Percentiles rank a stretch among this genome's conserved stretches.
phyloP scores from a whole-genome alignment of 2,329 filamentous ascomycete species.

The Phyllosticta citribraziliensis region DNA sequence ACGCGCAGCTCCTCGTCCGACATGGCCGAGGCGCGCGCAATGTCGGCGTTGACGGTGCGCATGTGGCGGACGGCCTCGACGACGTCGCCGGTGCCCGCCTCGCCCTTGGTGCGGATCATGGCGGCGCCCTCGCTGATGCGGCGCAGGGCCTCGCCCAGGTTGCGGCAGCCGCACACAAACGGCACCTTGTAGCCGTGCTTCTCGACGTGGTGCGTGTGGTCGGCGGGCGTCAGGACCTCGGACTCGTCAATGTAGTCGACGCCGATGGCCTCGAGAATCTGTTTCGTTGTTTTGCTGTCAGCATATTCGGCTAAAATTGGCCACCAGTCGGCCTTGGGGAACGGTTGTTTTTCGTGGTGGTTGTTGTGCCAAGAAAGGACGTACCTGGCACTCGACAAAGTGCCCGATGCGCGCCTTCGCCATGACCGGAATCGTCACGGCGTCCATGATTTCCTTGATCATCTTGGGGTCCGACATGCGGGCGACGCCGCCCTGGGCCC shows the following conservation, averaged over 20 bases:
- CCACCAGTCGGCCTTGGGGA: too few species aligned
- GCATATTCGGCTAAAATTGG: too few species aligned
- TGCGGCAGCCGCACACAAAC: conserved; percentile 93
- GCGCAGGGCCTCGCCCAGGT: conserved; percentile 85
- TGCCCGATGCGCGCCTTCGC: conserved; percentile 97
- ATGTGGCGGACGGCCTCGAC: conserved; percentile 96
- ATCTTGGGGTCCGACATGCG: conserved; percentile 93
- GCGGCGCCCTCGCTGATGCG: conserved; percentile 88
- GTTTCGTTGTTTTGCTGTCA: neutral
- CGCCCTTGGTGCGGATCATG: conserved; percentile 98
- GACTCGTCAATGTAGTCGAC: conserved; percentile 98
- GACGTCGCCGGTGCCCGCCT: conserved; percentile 93
- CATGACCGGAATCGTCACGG: conserved; percentile 98
- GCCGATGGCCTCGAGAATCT: conserved; percentile 89
- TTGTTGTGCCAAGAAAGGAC: conserved; percentile 6
- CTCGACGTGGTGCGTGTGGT: conserved; percentile 82
- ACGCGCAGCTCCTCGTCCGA: conserved; percentile 64
- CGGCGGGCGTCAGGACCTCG: conserved; percentile 93
- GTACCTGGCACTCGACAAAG: conserved; percentile 86
- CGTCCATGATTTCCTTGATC: conserved; percentile 90
- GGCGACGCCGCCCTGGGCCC: conserved; percentile 81
- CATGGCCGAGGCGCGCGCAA: conserved; percentile 58
- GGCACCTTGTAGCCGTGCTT: conserved; percentile 75
- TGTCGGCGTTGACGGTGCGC: conserved; percentile 77
- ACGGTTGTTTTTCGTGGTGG: neutral